Conservation (phyloP, 768 basidiomycete species). For the Imleria badia region DNA sequence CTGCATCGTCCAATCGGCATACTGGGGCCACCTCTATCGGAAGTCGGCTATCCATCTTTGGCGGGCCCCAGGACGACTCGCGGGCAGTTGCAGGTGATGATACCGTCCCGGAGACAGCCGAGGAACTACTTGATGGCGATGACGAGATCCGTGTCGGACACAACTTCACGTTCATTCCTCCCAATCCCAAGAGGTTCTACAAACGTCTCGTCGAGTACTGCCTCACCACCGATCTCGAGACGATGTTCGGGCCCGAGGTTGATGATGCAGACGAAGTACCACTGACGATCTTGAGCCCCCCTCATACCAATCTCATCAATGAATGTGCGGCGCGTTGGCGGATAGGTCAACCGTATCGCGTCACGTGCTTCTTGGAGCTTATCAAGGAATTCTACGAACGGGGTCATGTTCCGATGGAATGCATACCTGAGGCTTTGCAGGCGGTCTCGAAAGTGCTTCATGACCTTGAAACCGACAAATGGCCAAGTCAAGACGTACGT, state of each 20-base stretch:
- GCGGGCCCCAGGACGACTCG: conserved; percentile 18
- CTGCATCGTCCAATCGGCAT: conserved; percentile 44
- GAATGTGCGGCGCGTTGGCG: conserved; percentile 92
- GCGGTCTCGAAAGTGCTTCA: conserved; percentile 67
- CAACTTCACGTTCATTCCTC: conserved; percentile 88
- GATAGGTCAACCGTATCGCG: conserved; percentile 75
- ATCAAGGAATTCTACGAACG: conserved; percentile 87
- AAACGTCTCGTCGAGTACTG: conserved; percentile 80
- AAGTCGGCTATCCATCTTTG: conserved; percentile 63
- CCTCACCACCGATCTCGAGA: conserved; percentile 80
- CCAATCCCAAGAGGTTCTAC: conserved; percentile 84
- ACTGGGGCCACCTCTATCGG: conserved; percentile 61
- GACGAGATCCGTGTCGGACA: conserved; percentile 72
- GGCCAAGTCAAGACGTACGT: conserved; percentile 84
- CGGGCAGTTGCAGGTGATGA: conserved; percentile 15
- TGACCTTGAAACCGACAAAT: conserved; percentile 70
- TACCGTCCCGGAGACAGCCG: conserved; percentile 33
- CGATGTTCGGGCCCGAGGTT: conserved; percentile 88
- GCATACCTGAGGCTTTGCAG: conserved; percentile 86
- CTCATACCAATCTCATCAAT: conserved; percentile 80
- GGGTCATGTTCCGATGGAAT: conserved; percentile 90
- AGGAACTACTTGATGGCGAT: conserved; percentile 51
- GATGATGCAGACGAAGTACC: conserved; percentile 95
- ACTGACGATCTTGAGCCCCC: conserved; percentile 78
- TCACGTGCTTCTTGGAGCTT: conserved; percentile 78